Conservation (phyloP, 441 rosid genomes). For the Bocquillonia castaneifolia region DNA sequence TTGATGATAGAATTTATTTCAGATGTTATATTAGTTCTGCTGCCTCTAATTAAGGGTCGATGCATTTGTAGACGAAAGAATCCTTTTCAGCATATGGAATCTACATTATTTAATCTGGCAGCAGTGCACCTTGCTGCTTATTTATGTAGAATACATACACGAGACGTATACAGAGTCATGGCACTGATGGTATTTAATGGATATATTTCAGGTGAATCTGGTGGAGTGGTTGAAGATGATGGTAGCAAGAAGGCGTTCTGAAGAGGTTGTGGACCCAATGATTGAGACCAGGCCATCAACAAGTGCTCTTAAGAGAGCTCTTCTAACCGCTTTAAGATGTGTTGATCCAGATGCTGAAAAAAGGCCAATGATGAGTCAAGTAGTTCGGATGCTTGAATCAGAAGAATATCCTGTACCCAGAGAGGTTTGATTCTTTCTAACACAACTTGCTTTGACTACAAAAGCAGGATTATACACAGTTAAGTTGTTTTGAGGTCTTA, state of each 20-base stretch:
- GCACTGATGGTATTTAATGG: conserved; percentile 14
- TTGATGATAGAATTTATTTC: not conserved
- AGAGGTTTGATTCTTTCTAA: conserved; percentile 49
- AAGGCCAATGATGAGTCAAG: conserved; percentile 93
- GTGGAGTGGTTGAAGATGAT: conserved; percentile 98
- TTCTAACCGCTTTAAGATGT: conserved; percentile 83
- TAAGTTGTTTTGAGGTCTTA: too few relatives aligned
- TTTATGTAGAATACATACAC: not conserved
- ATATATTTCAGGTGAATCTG: conserved; percentile 68
- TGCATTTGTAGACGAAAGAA: not conserved
- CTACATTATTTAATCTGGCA: conserved; percentile 10
- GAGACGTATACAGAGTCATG: not conserved
- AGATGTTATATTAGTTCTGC: conserved; percentile 1
- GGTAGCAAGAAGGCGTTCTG: conserved; percentile 69
- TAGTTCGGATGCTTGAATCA: conserved; percentile 94
- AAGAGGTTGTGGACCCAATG: conserved; percentile 75
- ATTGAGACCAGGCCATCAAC: conserved; percentile 72
- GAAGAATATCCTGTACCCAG: conserved; percentile 84
- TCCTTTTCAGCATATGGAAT: not conserved
- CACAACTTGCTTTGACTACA: not conserved
- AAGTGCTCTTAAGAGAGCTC: conserved; percentile 68
- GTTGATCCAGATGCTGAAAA: conserved; percentile 87
- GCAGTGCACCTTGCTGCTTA: conserved; percentile 10
- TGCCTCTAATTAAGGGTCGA: not conserved
- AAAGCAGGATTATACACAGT: too few relatives aligned